Evolutionary conservation across 495 filamentous ascomycete genomes (phyloP).

Genomic region (Penicillium cosmopolitanum): DNA sequence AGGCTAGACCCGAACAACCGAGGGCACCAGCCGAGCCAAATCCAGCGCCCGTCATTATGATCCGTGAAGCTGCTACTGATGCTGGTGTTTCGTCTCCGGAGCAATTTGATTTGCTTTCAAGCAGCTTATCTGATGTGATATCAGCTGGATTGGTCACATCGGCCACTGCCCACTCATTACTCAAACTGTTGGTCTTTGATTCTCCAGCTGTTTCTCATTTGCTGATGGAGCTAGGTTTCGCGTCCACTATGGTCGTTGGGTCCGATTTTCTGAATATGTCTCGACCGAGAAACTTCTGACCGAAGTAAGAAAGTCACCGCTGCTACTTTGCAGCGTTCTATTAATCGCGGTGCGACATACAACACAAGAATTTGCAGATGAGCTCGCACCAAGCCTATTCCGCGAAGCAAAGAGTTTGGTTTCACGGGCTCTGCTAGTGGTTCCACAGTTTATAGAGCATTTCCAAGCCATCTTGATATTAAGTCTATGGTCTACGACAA

Average conservation of each 20-base stretch:
- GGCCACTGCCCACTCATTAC: neutral
- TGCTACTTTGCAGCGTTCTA: constrained; percentile 7
- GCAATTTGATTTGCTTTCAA: neutral
- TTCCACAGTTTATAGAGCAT: constrained; percentile 6
- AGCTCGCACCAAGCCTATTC: constrained; percentile 5
- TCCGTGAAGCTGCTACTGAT: constrained; percentile 8
- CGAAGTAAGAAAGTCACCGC: constrained; percentile 7
- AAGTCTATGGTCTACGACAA: constrained; percentile 12
- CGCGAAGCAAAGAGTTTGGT: constrained; percentile 2
- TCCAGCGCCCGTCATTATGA: constrained; percentile 7
- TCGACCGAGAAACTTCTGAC: constrained; percentile 1
- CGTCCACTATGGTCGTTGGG: constrained; percentile 9
- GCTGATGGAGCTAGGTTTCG: constrained; percentile 2
- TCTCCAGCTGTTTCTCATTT: neutral
- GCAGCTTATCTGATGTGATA: constrained; percentile 4
- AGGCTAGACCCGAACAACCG: neutral
- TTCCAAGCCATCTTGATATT: constrained; percentile 7
- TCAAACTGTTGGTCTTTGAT: constrained; percentile 1
- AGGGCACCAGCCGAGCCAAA: neutral
- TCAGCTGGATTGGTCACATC: constrained; percentile 7
- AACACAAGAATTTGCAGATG: constrained; percentile 6
- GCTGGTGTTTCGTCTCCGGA: constrained; percentile 3
- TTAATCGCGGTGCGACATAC: constrained; percentile 9
- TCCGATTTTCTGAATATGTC: constrained; percentile 6
- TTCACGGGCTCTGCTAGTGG: neutral